Conservation (phyloP, 768 basidiomycete species). For the Collybia nuda region DNA sequence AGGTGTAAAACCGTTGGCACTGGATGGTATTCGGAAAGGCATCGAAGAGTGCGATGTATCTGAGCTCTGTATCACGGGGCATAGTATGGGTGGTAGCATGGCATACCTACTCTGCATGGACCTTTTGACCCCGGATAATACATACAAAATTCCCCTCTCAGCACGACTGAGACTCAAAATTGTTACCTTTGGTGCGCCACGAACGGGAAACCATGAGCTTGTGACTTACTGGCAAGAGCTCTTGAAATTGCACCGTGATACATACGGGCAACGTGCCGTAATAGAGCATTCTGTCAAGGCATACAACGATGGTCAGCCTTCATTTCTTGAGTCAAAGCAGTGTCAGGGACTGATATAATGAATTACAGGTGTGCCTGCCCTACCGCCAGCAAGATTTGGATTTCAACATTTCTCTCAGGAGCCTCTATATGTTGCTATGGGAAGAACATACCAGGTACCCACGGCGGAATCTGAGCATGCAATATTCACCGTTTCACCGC, state of each 20-base stretch:
- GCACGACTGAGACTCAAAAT: slow-evolving; percentile 35
- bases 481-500: slow-evolving; percentile 35
- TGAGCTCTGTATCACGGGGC: slow-evolving; percentile 53
- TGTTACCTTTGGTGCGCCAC: slow-evolving; percentile 50
- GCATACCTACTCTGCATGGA: slow-evolving; percentile 50
- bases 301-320: slow-evolving; percentile 47
- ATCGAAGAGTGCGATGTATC: slow-evolving; percentile 30
- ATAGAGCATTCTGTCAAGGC: slow-evolving; percentile 51
- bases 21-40: slow-evolving; percentile 37
- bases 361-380: slow-evolving; percentile 48
- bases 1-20: slow-evolving; percentile 33
- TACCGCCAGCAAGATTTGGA: slow-evolving; percentile 53
- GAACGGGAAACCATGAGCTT: slow-evolving; percentile 45
- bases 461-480: slow-evolving; percentile 44
- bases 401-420: slow-evolving; percentile 49
- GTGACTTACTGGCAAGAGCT: slow-evolving; percentile 40
- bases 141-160: slow-evolving; percentile 14
- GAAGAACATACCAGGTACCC: slow-evolving; percentile 47
- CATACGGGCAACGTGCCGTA: slow-evolving; percentile 35
- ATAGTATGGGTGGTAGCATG: slow-evolving; percentile 59
- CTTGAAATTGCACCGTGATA: slow-evolving; percentile 29
- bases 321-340: not conserved
- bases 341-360: slow-evolving; percentile 1
- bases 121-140: slow-evolving; percentile 31
- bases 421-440: slow-evolving; percentile 50